Evolutionary conservation across 768 basidiomycete species (phyloP), one percentile per base, ranked within the genome.

Genomic region (Fomitopsis pulvina): DNA sequence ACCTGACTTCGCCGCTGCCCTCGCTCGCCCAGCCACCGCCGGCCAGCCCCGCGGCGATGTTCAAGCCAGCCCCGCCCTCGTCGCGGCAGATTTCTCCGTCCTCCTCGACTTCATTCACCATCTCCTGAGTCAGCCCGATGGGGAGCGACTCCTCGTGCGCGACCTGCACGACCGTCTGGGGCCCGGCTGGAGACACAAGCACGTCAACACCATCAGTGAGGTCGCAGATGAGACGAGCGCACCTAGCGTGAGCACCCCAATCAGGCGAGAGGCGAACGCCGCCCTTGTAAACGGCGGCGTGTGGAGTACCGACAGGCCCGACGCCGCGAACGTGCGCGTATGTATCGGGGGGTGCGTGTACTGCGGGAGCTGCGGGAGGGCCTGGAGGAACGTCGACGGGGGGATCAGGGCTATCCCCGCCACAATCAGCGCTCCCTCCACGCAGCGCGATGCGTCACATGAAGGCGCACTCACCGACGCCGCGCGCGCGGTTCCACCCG

Each of bases 401-500:
- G 95, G 86, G 38, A 98, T 81, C 30, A 99, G 78, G 4, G 94
- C 94, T 93, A 51, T 29, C 11, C 37, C 37, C 34, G 38, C 4
- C 38, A 18, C 22, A 26, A 20, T 24, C 14, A 44, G 34, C 18
- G 18, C 34, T 48, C 56, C 45, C 38, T 18, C 6, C 32, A 58
- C 41, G 40, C 21, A 52, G 34, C 2, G 10, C 3, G 43, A 20
- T 9, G 12, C 12, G 2, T 16, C 5, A 28, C 27, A 32, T 24
- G 11, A 45, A 21, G 7, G 41, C 5, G 39, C 6, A 63, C 85
- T 64, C 64, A 91, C 92, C 86, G 47, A 95, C 86, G 43, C 93
- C 93, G 56, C 93, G 71, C 5, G 91, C 92, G 51, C 93, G 82
- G 62, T 94, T 95, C 93, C 93, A 96, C 1, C 87, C 82, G 24